These are phyloP conservation scores for Dactylis glomerata DNA, from an alignment of 176 grass and related monocot species.

Conservation along the genomic window DNA sequence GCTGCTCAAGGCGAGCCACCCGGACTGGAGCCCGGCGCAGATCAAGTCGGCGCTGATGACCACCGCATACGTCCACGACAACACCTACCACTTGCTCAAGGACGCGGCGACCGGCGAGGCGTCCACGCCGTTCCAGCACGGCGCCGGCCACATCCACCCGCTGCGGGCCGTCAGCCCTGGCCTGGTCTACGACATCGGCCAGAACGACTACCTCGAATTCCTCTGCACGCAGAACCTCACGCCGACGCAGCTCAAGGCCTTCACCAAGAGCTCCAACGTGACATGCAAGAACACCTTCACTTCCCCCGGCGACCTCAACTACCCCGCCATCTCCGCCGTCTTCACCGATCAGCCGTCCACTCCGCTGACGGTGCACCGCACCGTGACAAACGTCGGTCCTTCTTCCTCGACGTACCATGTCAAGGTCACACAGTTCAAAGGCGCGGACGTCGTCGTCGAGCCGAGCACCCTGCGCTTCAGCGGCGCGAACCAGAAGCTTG, in stretches of 20 bases:
- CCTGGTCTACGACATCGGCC: conserved; percentile 70
- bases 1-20: conserved; percentile 86
- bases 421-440: conserved; percentile 62
- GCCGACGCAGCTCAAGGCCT: conserved; percentile 66
- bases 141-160: conserved; percentile 89
- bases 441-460: conserved; percentile 56
- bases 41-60: conserved; percentile 97
- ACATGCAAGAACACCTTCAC: conserved; percentile 67
- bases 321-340: conserved; percentile 82
- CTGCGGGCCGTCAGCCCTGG: conserved; percentile 71
- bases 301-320: conserved; percentile 78
- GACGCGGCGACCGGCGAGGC: conserved; percentile 73
- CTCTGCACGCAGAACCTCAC: conserved; percentile 87
- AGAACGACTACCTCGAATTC: conserved; percentile 80
- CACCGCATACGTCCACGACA: conserved; percentile 96
- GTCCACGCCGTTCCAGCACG: conserved; percentile 81
- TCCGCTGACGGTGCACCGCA: conserved; percentile 55
- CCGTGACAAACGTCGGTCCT: conserved; percentile 82
- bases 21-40: conserved; percentile 86
- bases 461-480: conserved; percentile 65
- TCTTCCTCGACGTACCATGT: conserved; percentile 60
- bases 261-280: conserved; percentile 71
- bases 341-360: conserved; percentile 46
- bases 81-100: conserved; percentile 56
- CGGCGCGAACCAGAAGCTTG: conserved; percentile 68